These are phyloP conservation scores for Microbotryum violaceum DNA, from an alignment of 1,284 basidiomycete species.

Conservation along the genomic window DNA sequence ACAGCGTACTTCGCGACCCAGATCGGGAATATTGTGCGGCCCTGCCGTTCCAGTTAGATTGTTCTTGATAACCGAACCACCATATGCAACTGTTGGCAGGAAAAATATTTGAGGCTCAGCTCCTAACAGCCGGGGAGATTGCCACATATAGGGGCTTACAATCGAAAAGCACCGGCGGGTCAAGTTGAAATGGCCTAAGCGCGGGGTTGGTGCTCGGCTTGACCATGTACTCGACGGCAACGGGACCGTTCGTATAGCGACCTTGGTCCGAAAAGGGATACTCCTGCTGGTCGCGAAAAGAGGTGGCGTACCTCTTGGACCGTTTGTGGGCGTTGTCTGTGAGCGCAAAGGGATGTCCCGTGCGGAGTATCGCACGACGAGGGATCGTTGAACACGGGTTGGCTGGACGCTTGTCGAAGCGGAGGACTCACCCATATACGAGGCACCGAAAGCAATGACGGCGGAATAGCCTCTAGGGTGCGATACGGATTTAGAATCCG, in stretches of 20 bases:
- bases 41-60: conserved; percentile 13
- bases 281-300: conserved; percentile 11
- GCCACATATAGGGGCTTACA: conserved; percentile 7
- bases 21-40: neutral
- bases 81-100: conserved; percentile 20
- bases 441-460: conserved; percentile 26
- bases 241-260: conserved; percentile 25
- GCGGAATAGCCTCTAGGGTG: conserved; percentile 10
- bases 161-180: conserved; percentile 6
- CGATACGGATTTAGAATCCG: too few species aligned
- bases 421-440: conserved; percentile 17
- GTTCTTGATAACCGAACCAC: conserved; percentile 25
- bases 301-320: neutral
- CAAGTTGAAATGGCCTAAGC: conserved; percentile 1
- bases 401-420: too few species aligned
- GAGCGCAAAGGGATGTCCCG: neutral
- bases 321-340: conserved; percentile 26
- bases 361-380: neutral
- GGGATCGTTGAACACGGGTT: too few species aligned
- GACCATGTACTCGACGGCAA: conserved; percentile 29
- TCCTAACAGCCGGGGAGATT: neutral
- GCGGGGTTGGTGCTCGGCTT: neutral
- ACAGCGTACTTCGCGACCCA: neutral
- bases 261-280: conserved; percentile 15
- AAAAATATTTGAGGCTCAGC: neutral